Evolutionary conservation across 257 asterid species (phyloP).

Genomic region (Nicotiana undulata): DNA sequence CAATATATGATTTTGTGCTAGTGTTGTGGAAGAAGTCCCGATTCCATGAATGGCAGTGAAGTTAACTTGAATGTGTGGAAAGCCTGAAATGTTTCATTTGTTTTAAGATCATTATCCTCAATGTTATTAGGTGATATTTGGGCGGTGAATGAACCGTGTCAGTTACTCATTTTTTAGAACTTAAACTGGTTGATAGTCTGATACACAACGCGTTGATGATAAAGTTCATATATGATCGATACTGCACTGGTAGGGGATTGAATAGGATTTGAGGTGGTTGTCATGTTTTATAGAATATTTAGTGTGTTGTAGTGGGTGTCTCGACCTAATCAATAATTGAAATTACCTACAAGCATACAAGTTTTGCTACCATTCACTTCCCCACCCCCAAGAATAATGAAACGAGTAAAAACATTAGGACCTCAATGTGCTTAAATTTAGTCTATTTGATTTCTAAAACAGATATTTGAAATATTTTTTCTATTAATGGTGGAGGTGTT

Average conservation of each 20-base stretch:
- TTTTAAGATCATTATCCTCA: background rate
- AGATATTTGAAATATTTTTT: background rate
- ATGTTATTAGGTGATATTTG: background rate
- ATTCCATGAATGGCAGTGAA: background rate
- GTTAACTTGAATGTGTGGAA: background rate
- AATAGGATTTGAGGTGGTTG: background rate
- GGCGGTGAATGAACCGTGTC: background rate
- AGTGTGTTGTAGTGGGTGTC: background rate
- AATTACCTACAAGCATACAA: background rate
- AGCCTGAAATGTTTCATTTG: background rate
- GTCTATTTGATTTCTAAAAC: background rate
- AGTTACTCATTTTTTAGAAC: background rate
- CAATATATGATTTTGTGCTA: background rate
- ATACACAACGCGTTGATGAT: background rate
- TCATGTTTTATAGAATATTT: background rate
- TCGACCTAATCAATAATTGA: background rate
- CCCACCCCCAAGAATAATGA: background rate
- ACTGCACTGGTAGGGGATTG: background rate
- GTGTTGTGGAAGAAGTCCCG: background rate
- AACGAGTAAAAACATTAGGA: background rate
- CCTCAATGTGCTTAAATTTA: background rate
- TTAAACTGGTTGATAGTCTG: background rate
- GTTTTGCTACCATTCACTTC: background rate
- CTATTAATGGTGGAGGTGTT: background rate
- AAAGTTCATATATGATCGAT: background rate